Conservation (phyloP, 1,284 basidiomycete species). For the Ustilago shanxiensis region DNA sequence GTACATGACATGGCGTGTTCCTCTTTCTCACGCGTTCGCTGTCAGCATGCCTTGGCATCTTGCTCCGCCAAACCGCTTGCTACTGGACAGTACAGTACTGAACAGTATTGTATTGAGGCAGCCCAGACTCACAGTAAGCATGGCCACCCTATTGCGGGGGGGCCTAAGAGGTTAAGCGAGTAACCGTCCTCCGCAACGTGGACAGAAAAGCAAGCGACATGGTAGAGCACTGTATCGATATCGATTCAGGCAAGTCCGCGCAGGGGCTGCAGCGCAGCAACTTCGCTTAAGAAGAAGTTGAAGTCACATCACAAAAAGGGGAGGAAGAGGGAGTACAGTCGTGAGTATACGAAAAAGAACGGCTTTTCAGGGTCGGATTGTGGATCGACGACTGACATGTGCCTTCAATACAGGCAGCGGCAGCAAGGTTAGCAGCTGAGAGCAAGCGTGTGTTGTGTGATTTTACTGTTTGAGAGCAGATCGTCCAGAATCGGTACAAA, state of each 20-base stretch:
- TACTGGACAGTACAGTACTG: too few species aligned
- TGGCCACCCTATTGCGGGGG: too few species aligned
- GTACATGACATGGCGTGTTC: neutral
- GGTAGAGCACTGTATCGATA: neutral
- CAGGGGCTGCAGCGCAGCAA: neutral
- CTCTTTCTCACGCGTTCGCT: neutral
- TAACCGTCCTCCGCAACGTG: neutral
- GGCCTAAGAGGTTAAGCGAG: too few species aligned
- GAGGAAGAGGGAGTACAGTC: neutral
- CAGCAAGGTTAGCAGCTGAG: neutral
- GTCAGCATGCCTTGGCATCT: constrained; percentile 1
- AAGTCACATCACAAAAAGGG: neutral
- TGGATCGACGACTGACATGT: constrained; percentile 7
- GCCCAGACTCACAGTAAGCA: too few species aligned
- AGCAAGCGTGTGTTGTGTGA: constrained; percentile 1
- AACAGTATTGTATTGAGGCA: too few species aligned
- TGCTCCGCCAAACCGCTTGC: neutral
- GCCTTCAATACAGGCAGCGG: constrained; percentile 1
- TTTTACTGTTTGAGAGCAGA: neutral
- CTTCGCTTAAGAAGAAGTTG: too few species aligned
- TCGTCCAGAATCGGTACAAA: neutral
- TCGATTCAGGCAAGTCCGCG: neutral
- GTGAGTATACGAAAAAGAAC: too few species aligned
- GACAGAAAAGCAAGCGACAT: neutral
- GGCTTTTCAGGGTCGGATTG: neutral